These are phyloP conservation scores for Endoconidiophora polonica DNA, from an alignment of 2,329 filamentous ascomycete species.

Conservation along the genomic window DNA sequence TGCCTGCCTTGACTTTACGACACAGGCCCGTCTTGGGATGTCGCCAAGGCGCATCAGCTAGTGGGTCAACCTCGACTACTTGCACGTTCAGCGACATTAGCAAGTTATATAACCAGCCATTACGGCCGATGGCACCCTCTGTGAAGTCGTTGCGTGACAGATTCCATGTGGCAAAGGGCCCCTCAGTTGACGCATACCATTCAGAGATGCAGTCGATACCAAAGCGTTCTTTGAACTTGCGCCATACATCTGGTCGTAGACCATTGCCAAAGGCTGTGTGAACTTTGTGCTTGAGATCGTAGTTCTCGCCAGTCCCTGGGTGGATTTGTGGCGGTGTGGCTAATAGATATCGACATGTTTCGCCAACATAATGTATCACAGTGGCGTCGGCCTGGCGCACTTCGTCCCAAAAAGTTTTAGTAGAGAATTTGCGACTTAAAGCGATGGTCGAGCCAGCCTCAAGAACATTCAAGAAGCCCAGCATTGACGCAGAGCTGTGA, in stretches of 20 bases:
- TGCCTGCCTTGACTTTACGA: constrained; percentile 35
- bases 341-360: constrained; percentile 70
- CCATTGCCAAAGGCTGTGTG: constrained; percentile 70
- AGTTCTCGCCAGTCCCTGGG: constrained; percentile 43
- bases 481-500: constrained; percentile 59
- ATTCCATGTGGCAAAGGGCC: constrained; percentile 54
- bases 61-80: constrained; percentile 55
- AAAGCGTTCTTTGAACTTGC: constrained; percentile 66
- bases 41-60: constrained; percentile 50
- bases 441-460: constrained; percentile 47
- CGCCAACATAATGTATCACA: constrained; percentile 73
- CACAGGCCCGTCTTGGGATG: constrained; percentile 56
- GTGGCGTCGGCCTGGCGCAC: constrained; percentile 55
- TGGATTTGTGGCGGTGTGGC: constrained; percentile 47
- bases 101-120: constrained; percentile 42
- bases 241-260: constrained; percentile 72
- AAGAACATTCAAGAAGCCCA: constrained; percentile 49
- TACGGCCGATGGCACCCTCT: constrained; percentile 62
- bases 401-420: constrained; percentile 59
- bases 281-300: constrained; percentile 60
- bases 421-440: constrained; percentile 63
- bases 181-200: constrained; percentile 70
- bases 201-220: constrained; percentile 57
- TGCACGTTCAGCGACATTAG: constrained; percentile 34
- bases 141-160: constrained; percentile 53